Conservation (phyloP, 306 rosid species). For the Sindora glabra region DNA sequence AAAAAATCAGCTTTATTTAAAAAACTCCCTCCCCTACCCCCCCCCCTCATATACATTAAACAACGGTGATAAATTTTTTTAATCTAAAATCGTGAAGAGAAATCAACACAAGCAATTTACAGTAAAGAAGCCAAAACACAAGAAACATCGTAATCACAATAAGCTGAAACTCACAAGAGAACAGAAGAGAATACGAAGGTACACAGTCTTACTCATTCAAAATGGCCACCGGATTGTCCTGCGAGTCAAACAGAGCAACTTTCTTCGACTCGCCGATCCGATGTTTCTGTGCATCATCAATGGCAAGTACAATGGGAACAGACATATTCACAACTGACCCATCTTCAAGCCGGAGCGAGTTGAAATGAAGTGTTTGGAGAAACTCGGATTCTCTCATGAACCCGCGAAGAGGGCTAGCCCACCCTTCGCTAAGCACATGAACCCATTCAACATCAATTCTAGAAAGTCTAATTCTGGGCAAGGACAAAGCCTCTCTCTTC, state of each 20-base stretch:
- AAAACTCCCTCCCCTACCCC: background rate
- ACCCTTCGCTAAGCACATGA: conserved; percentile 92
- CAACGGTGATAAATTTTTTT: background rate
- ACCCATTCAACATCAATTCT: conserved; percentile 77
- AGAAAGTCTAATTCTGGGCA: conserved; percentile 63
- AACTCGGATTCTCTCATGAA: conserved; percentile 97
- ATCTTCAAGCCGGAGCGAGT: conserved; percentile 65
- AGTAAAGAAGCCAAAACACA: background rate
- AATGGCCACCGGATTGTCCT: conserved; percentile 65
- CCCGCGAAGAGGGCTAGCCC: conserved; percentile 89
- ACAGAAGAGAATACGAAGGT: background rate
- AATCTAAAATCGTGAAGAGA: background rate
- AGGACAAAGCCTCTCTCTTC: conserved; percentile 52
- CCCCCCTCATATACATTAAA: too few relatives aligned
- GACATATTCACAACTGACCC: conserved; percentile 92
- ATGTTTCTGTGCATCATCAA: conserved; percentile 74
- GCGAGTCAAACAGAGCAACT: conserved; percentile 72
- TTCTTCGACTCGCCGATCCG: conserved; percentile 56
- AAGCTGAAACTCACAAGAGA: background rate
- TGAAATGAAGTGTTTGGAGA: conserved; percentile 99
- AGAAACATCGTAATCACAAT: too few relatives aligned
- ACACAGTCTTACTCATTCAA: conserved; percentile 78
- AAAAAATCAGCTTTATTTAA: background rate
- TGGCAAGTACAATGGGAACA: conserved; percentile 82
- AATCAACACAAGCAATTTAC: background rate